Percentiles rank a stretch among this genome's conserved stretches.
phyloP scores from a whole-genome alignment of 345 rosid species.

The Corymbia maculata region DNA sequence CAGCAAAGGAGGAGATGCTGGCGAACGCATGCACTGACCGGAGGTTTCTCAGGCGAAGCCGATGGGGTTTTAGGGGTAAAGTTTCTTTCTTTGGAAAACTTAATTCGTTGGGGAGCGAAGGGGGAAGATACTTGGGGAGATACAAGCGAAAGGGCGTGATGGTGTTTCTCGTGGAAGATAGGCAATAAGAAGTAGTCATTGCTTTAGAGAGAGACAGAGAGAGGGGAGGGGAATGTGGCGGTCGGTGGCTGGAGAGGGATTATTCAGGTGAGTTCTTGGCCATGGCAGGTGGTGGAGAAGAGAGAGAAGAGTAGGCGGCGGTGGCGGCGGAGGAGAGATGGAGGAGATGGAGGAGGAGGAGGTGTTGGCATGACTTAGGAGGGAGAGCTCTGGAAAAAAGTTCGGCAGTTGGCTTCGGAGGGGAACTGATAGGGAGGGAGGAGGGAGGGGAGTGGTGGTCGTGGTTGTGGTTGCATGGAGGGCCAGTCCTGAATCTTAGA shows the following conservation, averaged over 20 bases:
- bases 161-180: slow-evolving; percentile 45
- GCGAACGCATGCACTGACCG: slow-evolving; percentile 34
- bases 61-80: slow-evolving; percentile 17
- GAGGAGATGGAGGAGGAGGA: background rate
- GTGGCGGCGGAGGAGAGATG: background rate
- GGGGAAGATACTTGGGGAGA: slow-evolving; percentile 20
- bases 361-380: background rate
- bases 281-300: slow-evolving; percentile 13
- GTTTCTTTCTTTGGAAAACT: slow-evolving; percentile 18
- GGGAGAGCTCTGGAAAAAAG: slow-evolving; percentile 9
- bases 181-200: slow-evolving; percentile 57
- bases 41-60: slow-evolving; percentile 4
- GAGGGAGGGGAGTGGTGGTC: background rate
- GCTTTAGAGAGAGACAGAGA: background rate
- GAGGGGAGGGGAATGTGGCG: background rate
- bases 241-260: background rate
- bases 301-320: slow-evolving; percentile 9
- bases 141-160: background rate
- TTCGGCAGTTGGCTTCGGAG: background rate
- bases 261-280: slow-evolving; percentile 13
- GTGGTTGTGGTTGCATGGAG: background rate
- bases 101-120: background rate
- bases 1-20: slow-evolving; percentile 58
- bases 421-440: background rate
- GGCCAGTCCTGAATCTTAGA: background rate